Evolutionary conservation across 441 rosid genomes (phyloP), one percentile per base, ranked within the genome.

Genomic region (Erodium trifolium): DNA sequence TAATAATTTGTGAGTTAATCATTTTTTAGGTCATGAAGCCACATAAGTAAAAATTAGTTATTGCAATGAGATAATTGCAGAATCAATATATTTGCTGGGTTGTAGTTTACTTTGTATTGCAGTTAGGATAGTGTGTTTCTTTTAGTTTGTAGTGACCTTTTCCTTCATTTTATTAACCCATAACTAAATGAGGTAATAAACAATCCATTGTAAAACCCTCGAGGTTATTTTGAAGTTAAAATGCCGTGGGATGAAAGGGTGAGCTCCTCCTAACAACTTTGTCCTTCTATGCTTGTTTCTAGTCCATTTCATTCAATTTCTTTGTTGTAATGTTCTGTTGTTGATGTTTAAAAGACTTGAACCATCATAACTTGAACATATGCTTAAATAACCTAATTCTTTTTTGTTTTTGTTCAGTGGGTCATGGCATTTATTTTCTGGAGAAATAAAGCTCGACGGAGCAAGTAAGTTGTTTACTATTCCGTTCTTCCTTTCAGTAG

Each of bases 361-460:
- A 47, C 49, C 72, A 64, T 53, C 76, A 27, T 63, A 63, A 45
- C 47, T 43, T 1, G 5, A 43, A 55, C 4, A 2, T 17, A 34
- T 7, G 37, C 29, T 70, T 12, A 37, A 9, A 11, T 29, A 23
- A 57, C 68, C 67, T 10, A 34, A 49, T n/a, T n/a, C 18, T 17
- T 53, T 59, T 35, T 10, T 72, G 39, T 72, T 41, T 31, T 2
- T 71, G 35, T 82, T 73, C 94, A 94, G 99, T 88, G 96, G 97
- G 74, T 86, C 13, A 70, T 72, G 57, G 87, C 90, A 76, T 73
- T 87, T 43, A 78, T 90, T 72, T 83, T 82, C 74, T 90, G 99
- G 99, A 87, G 91, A 78, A 83, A 75, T 79, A 88, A 77, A 76
- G 90, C 96, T 80, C 85, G 72, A 51, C 87, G 80, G 77, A 90